These are phyloP conservation scores for Exophiala spinifera DNA, from an alignment of 2,329 filamentous ascomycete genomes.

Conservation along the genomic window DNA sequence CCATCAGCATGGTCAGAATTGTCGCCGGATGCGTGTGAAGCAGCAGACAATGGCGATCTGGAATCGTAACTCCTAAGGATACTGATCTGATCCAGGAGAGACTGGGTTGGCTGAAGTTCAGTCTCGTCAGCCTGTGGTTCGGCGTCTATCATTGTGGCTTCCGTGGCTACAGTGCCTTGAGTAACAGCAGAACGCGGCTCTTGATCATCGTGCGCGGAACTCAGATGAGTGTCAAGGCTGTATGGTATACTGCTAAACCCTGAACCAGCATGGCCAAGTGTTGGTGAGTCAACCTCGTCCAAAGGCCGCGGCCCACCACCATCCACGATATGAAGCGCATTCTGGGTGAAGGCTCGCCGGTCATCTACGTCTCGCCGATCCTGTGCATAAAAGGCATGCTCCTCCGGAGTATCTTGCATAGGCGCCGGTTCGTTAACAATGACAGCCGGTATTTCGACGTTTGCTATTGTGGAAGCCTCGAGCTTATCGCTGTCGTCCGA, in stretches of 20 bases:
- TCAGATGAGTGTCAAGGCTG: constrained; percentile 24
- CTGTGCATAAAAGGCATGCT: constrained; percentile 16
- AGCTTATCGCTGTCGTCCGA: constrained; percentile 15
- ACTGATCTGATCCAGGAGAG: constrained; percentile 49
- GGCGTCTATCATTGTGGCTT: constrained; percentile 61
- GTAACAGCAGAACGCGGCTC: constrained; percentile 52
- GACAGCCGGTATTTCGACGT: constrained; percentile 21
- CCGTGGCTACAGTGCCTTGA: constrained; percentile 59
- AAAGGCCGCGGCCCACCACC: background rate
- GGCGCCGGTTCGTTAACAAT: constrained; percentile 15
- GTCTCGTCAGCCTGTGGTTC: constrained; percentile 64
- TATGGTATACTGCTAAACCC: constrained; percentile 16
- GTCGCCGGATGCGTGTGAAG: constrained; percentile 28
- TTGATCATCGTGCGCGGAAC: constrained; percentile 8
- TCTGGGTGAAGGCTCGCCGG: constrained; percentile 29
- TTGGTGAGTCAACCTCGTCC: constrained; percentile 43
- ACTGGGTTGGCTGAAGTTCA: constrained; percentile 36
- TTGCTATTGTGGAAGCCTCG: constrained; percentile 1
- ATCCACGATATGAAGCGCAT: constrained; percentile 26
- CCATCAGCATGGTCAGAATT: constrained; percentile 50
- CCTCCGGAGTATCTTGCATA: constrained; percentile 12
- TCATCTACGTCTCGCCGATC: constrained; percentile 14
- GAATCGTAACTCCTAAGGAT: constrained; percentile 47
- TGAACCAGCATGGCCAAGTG: constrained; percentile 42
- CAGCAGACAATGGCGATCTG: constrained; percentile 38